A percentile compares a stretch with the other conserved stretches of the same genome.
phyloP scores from a whole-genome alignment of 768 basidiomycete genomes.

The Rhodosporidiobolus sp. region DNA sequence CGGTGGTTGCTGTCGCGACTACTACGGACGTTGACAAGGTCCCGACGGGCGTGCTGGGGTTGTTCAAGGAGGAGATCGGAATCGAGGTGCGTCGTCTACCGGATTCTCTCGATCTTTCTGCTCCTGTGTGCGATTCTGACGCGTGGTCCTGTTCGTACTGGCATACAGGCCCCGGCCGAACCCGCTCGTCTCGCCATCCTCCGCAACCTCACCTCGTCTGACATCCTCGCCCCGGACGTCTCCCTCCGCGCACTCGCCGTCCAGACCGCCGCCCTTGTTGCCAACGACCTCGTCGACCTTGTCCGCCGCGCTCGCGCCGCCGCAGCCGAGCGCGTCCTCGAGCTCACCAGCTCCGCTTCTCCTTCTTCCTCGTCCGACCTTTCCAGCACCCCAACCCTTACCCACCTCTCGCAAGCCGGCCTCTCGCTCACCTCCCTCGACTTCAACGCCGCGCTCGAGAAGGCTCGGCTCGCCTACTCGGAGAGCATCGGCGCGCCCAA shows the following conservation, averaged over 20 bases:
- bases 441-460: constrained; percentile 67
- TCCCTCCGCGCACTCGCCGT: constrained; percentile 67
- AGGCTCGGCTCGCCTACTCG: constrained; percentile 73
- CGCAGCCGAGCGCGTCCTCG: constrained; percentile 53
- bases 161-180: constrained; percentile 72
- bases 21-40: constrained; percentile 65
- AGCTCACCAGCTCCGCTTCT: no score
- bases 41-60: constrained; percentile 61
- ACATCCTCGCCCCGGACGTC: constrained; percentile 67
- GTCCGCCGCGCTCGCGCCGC: constrained; percentile 60
- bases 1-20: constrained; percentile 72
- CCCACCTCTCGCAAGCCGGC: constrained; percentile 49
- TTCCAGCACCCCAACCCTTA: background rate
- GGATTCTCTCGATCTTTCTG: background rate
- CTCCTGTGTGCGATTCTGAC: background rate
- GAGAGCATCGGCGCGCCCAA: constrained; percentile 95
- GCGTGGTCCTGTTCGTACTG: background rate
- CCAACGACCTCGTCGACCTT: constrained; percentile 72
- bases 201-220: constrained; percentile 51
- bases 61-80: constrained; percentile 79
- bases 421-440: constrained; percentile 57
- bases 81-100: constrained; percentile 59
- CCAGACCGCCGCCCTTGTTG: constrained; percentile 86
- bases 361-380: background rate
- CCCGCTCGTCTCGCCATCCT: constrained; percentile 66